phyloP scores from a whole-genome alignment of 805 yeast genomes.

The Schwanniomyces pseudopolymorphus region DNA sequence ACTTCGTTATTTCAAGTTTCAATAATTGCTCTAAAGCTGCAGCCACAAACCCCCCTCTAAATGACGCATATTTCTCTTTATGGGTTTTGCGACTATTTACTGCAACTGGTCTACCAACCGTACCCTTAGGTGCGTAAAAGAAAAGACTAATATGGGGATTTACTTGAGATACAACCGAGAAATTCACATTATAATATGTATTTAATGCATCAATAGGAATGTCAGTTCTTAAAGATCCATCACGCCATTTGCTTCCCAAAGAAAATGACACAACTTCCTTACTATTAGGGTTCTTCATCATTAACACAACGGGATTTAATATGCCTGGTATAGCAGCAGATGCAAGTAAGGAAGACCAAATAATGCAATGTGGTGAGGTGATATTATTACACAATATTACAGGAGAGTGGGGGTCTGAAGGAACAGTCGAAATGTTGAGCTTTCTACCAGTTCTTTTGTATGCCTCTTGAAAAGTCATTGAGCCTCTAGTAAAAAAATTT shows the following conservation, averaged over 20 bases:
- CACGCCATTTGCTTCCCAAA: slow-evolving; percentile 74
- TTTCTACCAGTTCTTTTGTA: slow-evolving; percentile 66
- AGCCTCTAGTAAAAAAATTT: slow-evolving; percentile 71
- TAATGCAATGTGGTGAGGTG: slow-evolving; percentile 76
- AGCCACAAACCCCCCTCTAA: slow-evolving; percentile 76
- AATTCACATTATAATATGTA: slow-evolving; percentile 73
- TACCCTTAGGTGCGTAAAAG: slow-evolving; percentile 76
- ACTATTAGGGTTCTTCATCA: slow-evolving; percentile 55
- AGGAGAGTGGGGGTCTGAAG: slow-evolving; percentile 80
- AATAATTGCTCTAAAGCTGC: slow-evolving; percentile 70
- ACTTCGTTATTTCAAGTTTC: slow-evolving; percentile 72
- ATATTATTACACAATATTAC: slow-evolving; percentile 74
- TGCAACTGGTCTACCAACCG: slow-evolving; percentile 77
- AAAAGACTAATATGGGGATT: slow-evolving; percentile 79
- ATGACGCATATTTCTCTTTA: slow-evolving; percentile 33
- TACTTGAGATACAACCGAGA: slow-evolving; percentile 76
- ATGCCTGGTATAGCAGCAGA: slow-evolving; percentile 85
- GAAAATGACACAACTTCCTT: slow-evolving; percentile 59
- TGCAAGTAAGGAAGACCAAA: slow-evolving; percentile 78
- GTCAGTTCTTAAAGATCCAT: slow-evolving; percentile 77
- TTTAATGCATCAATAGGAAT: slow-evolving; percentile 73
- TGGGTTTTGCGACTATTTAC: slow-evolving; percentile 43
- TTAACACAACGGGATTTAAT: slow-evolving; percentile 72
- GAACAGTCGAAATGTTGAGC: slow-evolving; percentile 74
- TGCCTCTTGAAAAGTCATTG: slow-evolving; percentile 70